These are phyloP conservation scores for Amanita pseudoporphyria DNA, from an alignment of 768 basidiomycete species.

Conservation along the genomic window DNA sequence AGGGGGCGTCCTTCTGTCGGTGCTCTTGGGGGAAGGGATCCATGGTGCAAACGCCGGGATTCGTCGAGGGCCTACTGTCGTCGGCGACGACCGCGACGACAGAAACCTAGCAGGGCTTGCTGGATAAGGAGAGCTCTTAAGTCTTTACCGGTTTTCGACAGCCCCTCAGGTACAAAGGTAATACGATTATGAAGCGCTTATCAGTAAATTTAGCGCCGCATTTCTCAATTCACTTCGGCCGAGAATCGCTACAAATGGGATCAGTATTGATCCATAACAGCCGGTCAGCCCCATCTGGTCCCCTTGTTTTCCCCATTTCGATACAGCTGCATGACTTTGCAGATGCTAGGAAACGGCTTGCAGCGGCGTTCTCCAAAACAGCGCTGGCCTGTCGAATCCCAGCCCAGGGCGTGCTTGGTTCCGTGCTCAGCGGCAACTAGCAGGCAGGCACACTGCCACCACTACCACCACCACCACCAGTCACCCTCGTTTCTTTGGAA, in stretches of 20 bases:
- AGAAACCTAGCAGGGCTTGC: background rate
- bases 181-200: background rate
- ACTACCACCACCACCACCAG: too few species aligned
- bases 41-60: background rate
- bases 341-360: background rate
- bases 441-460: too few species aligned
- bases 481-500: too few species aligned
- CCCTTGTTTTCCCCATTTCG: too few species aligned
- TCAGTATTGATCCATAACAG: background rate
- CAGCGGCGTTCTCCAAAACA: background rate
- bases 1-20: conserved; percentile 8
- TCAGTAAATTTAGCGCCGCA: background rate
- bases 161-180: background rate
- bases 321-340: too few species aligned
- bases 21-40: conserved; percentile 6
- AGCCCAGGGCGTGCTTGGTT: background rate
- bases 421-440: too few species aligned
- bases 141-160: background rate
- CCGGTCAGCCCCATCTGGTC: background rate
- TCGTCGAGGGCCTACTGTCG: background rate
- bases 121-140: background rate
- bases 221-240: background rate
- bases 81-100: background rate
- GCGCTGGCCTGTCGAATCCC: background rate
- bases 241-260: background rate